phyloP scores from a whole-genome alignment of 2,329 filamentous ascomycete species.

The Verticillium nubilum region DNA sequence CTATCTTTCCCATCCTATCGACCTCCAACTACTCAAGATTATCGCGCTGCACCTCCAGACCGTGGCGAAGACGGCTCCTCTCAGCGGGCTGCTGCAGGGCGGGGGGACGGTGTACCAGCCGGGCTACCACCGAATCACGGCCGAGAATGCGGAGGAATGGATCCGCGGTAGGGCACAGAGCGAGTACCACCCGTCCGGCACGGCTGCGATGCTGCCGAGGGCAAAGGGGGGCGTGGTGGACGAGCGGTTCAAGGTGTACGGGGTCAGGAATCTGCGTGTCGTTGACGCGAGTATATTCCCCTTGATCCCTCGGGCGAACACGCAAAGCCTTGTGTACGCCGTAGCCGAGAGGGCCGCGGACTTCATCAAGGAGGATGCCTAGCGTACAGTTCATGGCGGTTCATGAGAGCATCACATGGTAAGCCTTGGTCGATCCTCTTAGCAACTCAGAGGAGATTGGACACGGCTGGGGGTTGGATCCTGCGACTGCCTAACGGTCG shows the following conservation, averaged over 20 bases:
- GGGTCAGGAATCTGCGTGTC: slow-evolving; percentile 19
- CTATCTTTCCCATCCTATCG: slow-evolving; percentile 8
- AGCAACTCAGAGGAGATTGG: neutral
- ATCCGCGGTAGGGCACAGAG: slow-evolving; percentile 4
- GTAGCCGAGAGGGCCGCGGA: slow-evolving; percentile 23
- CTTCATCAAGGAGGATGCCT: slow-evolving; percentile 4
- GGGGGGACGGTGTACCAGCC: slow-evolving; percentile 5
- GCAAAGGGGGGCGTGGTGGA: slow-evolving; percentile 24
- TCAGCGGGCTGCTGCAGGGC: slow-evolving; percentile 5
- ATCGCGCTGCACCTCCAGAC: slow-evolving; percentile 6
- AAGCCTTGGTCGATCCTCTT: neutral
- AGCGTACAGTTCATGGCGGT: neutral
- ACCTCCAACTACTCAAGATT: slow-evolving; percentile 2
- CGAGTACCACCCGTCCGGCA: slow-evolving; percentile 10
- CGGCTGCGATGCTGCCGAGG: slow-evolving; percentile 9
- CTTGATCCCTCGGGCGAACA: slow-evolving; percentile 22
- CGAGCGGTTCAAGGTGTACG: slow-evolving; percentile 21
- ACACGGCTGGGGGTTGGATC: neutral
- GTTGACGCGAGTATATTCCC: slow-evolving; percentile 25
- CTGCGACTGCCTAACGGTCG: neutral
- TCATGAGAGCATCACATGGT: neutral
- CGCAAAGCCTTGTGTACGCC: slow-evolving; percentile 27
- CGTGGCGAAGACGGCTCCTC: slow-evolving; percentile 2
- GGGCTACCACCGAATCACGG: slow-evolving; percentile 4
- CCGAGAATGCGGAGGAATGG: slow-evolving; percentile 5